phyloP scores from a whole-genome alignment of 805 yeast genomes.

The Candida maris region DNA sequence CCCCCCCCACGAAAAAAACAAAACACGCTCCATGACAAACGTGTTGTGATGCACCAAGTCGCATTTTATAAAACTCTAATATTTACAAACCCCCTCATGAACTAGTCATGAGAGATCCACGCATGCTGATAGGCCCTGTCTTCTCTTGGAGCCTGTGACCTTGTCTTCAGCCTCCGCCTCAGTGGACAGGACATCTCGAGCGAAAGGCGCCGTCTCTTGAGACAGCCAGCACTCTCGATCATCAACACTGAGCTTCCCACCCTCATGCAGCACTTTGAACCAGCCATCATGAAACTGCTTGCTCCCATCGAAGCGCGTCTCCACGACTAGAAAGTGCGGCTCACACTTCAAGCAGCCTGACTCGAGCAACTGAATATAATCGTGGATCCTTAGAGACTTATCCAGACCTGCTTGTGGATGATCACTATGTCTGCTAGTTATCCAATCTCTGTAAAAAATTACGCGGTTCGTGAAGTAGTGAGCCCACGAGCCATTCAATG shows the following conservation, averaged over 20 bases:
- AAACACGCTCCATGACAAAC: too few species aligned
- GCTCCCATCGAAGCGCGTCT: conserved; percentile 10
- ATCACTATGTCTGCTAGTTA: conserved; percentile 8
- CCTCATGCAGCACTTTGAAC: conserved; percentile 10
- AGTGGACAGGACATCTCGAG: too few species aligned
- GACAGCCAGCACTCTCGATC: conserved; percentile 6
- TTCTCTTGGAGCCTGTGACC: too few species aligned
- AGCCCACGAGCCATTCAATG: conserved; percentile 27
- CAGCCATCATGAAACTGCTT: conserved; percentile 15
- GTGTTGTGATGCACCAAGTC: too few species aligned
- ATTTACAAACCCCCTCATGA: too few species aligned
- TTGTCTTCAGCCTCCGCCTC: too few species aligned
- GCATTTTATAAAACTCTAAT: too few species aligned
- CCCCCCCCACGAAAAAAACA: too few species aligned
- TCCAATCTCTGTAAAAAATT: conserved; percentile 31
- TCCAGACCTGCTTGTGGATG: conserved; percentile 11
- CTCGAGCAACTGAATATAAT: conserved; percentile 21
- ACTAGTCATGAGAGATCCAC: too few species aligned
- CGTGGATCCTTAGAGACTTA: conserved; percentile 13
- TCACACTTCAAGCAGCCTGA: conserved; percentile 13
- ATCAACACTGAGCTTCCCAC: conserved; percentile 10
- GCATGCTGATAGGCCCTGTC: too few species aligned
- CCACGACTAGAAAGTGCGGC: conserved; percentile 26
- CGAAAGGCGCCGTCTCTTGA: background rate
- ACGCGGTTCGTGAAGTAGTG: conserved; percentile 27